A percentile compares a stretch with the other conserved stretches of the same genome.
phyloP scores from a whole-genome alignment of 805 yeast genomes.

The Wickerhamomyces queroliae region DNA sequence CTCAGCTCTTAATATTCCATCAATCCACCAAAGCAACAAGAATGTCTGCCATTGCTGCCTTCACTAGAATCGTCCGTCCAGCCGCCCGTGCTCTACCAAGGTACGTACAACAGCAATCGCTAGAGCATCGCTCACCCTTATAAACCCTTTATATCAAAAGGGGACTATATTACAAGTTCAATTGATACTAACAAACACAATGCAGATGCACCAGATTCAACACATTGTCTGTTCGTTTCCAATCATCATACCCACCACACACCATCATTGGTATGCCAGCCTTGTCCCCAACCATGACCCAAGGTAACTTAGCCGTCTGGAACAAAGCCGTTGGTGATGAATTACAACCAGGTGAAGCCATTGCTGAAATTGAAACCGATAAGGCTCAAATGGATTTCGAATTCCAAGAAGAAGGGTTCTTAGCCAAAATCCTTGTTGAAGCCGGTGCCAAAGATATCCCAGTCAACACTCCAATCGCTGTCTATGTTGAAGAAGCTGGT shows the following conservation, averaged over 20 bases:
- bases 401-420: conserved; percentile 93
- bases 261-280: conserved; percentile 97
- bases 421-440: conserved; percentile 80
- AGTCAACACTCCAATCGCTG: conserved; percentile 95
- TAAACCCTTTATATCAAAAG: neutral
- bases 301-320: conserved; percentile 90
- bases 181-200: conserved; percentile 5
- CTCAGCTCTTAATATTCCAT: neutral
- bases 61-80: conserved; percentile 9
- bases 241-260: conserved; percentile 62
- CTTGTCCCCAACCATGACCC: conserved; percentile 98
- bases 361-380: conserved; percentile 97
- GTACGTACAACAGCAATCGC: too few species aligned
- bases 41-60: conserved; percentile 17
- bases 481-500: conserved; percentile 79
- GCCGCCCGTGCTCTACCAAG: conserved; percentile 13
- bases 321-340: conserved; percentile 84
- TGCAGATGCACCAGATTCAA: conserved; percentile 16
- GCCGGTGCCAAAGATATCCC: conserved; percentile 88
- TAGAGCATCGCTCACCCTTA: neutral
- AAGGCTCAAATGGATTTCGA: conserved; percentile 98
- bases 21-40: neutral
- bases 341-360: conserved; percentile 85
- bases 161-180: neutral
- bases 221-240: conserved; percentile 17